Evolutionary conservation across 2,329 filamentous ascomycete species (phyloP), one percentile per base, ranked within the genome.

Genomic region (Sclerotinia borealis): DNA sequence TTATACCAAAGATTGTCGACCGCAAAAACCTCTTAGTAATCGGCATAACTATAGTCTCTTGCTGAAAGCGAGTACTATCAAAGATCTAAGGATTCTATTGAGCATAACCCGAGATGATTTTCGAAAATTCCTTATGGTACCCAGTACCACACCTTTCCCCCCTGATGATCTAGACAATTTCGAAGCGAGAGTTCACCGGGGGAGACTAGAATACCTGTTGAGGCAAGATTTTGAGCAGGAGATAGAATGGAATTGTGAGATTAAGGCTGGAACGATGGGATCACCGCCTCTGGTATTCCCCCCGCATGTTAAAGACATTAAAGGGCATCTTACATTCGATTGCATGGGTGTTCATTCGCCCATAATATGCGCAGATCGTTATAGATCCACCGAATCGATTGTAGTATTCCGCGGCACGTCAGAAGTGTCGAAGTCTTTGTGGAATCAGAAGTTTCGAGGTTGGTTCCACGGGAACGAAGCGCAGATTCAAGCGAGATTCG

Each of bases 301-400:
- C 52, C 9, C 52, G 19, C 27, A 56, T 34, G 39, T 56, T 8
- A 39, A 56, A 17, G 4, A n/a, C 11, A 22, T 31, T n/a, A 27
- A 45, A 43, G 52, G 52, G 11, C n/a, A 56, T 34, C n/a, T 56
- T 34, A 56, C 27, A 29, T 43, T 56, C 7, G 52, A 56, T 41
- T 43, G 52, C 6, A 56, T 45, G 52, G 52, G 52, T n/a, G 25
- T 31, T 43, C 27, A 43, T 56, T 56, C 52, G n/a, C 52, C 52
- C 25, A 4, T 56, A 29, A 29, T 17, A 17, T 56, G 39, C 19
- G 11, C 52, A 43, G 27, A n/a, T 22, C 13, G 3, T 3, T 2
- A 3, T 22, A 9, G 10, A 3, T 2, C 1, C 4, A 31, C 34
- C 11, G 4, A 3, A 2, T 36, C 51, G 15, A 2, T 56, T 17